Conservation (phyloP, 768 basidiomycete genomes). For the Phaeolepiota aurea region DNA sequence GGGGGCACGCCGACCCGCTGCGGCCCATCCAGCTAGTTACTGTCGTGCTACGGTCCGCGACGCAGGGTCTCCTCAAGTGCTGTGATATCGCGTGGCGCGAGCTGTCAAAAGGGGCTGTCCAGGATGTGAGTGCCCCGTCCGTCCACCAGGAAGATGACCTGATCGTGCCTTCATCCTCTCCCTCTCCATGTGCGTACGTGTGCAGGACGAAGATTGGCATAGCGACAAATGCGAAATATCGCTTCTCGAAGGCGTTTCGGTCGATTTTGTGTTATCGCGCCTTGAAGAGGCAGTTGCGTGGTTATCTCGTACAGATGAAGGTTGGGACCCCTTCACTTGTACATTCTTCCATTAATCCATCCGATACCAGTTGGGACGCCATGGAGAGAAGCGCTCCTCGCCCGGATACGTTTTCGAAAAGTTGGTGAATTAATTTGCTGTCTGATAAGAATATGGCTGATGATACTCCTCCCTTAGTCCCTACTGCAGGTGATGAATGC, state of each 20-base stretch:
- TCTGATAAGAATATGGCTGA: not conserved
- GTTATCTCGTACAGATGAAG: conserved; percentile 38
- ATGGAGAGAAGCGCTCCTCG: conserved; percentile 44
- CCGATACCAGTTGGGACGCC: conserved; percentile 36
- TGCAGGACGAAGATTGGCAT: conserved; percentile 82
- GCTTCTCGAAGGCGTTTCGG: conserved; percentile 56
- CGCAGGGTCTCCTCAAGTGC: conserved; percentile 68
- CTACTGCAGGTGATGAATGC: conserved; percentile 42
- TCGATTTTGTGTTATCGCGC: conserved; percentile 39
- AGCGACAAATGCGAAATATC: conserved; percentile 82
- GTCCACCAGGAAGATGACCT: no score
- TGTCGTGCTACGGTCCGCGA: conserved; percentile 56
- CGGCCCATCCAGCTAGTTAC: conserved; percentile 60
- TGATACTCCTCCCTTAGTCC: conserved; percentile 21
- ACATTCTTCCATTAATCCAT: not conserved
- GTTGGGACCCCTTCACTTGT: conserved; percentile 16
- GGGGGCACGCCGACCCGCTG: conserved; percentile 23
- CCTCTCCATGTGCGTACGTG: conserved; percentile 8
- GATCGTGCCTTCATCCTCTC: conserved; percentile 5
- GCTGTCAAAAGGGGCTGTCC: conserved; percentile 61
- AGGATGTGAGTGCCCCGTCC: conserved; percentile 53
- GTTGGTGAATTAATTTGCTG: conserved; percentile 21
- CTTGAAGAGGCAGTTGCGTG: conserved; percentile 59
- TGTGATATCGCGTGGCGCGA: conserved; percentile 81
- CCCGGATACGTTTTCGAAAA: conserved; percentile 52